Base-by-base conservation (phyloP, 371 early-diverging fungal genomes). In the Mortierella polycephala region DNA sequence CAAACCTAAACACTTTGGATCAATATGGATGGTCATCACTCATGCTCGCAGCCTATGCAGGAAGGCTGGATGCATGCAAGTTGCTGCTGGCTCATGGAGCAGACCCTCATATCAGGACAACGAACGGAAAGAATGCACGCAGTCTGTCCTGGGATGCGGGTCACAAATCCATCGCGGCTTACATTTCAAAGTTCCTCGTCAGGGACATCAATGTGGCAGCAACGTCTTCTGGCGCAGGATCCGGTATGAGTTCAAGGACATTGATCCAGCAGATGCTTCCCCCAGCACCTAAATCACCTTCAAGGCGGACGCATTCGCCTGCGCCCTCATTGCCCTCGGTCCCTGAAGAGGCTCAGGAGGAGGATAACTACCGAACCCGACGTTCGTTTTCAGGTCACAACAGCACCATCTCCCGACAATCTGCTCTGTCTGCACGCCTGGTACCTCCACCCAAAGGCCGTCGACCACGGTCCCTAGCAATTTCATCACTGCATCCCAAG, bases 11-110 rank as follows among this genome's bases (percentile, higher is more conserved):
- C 57, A 61, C 54, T 14, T 52, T 71, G 14, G 84, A 84, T 52
- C 70, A 82, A 59, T 81, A 74, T 37, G 85, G 83, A 5, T 85
- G 82, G 83, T 75, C 83, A 1, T 58, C 82, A 6, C 70, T 85
- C 18, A 85, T 85, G 83, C 67, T 85, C 5, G 83, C 85, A 5
- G 75, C 85, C 41, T 81, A 81, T 58, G 65, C 77, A 20, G 82
- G 82, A 54, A 67, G 65, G 21, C 37, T 51, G 9, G 75, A 81
- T 7, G 74, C 83, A 7, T 76, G 82, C 37, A 74, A 75, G 23
- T 50, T 80, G 23, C 60, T 85, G 12, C 51, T 85, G 7, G 54
- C 71, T 1, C 67, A 79, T 30, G 72, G 82, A 7, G 82, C 83
- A 7, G 80, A 83, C 30, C 74, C 69, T 18, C 60, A 69, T 39